phyloP scores from a whole-genome alignment of 176 grass and related monocot species.

The Thalia dealbata region DNA sequence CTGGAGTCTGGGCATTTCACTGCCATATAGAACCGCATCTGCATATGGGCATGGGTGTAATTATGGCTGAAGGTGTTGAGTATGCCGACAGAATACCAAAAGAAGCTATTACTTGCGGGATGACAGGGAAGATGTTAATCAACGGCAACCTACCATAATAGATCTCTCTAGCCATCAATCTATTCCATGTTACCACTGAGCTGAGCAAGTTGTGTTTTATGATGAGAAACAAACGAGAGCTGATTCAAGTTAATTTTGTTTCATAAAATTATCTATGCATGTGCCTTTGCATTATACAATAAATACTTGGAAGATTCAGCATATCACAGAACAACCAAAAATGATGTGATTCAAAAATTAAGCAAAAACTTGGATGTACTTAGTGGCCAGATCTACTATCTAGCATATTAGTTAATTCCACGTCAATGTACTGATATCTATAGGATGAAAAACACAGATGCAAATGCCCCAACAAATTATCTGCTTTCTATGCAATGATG shows the following conservation, averaged over 20 bases:
- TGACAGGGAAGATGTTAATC: constrained; percentile 19
- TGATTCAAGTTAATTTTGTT: background rate
- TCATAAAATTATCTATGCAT: background rate
- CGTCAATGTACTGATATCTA: no score
- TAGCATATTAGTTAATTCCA: no score
- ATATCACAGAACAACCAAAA: no score
- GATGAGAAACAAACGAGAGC: background rate
- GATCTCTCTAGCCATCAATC: background rate
- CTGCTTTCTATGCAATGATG: no score
- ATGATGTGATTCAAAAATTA: no score
- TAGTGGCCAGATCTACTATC: no score
- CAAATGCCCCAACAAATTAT: no score
- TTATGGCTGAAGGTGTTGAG: constrained; percentile 51
- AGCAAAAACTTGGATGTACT: no score
- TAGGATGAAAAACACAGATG: no score
- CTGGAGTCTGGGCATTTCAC: constrained; percentile 76
- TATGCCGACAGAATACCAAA: constrained; percentile 34
- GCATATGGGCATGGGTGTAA: constrained; percentile 66
- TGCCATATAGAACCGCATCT: constrained; percentile 86
- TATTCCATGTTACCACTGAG: background rate
- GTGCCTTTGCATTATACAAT: background rate
- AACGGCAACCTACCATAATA: background rate
- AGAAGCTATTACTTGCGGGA: constrained; percentile 48
- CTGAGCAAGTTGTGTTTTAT: background rate
- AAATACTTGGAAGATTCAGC: no score